These are phyloP conservation scores for Apiospora marii DNA, from an alignment of 2,329 filamentous ascomycete genomes.

Conservation along the genomic window DNA sequence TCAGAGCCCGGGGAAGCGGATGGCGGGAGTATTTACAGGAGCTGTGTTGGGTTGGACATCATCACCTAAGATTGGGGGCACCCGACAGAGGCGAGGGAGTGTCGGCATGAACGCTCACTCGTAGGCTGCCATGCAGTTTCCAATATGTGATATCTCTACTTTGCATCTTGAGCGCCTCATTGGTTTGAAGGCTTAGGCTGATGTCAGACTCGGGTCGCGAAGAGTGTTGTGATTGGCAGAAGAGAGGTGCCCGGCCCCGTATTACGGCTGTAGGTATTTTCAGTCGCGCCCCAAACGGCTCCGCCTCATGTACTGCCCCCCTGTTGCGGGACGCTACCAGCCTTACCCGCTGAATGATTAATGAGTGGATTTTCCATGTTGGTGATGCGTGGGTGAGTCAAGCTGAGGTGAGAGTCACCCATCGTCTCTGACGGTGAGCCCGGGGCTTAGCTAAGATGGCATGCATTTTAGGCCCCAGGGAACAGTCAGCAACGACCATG, in stretches of 20 bases:
- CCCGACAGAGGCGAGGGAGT: neutral
- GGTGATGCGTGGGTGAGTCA: neutral
- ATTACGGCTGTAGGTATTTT: neutral
- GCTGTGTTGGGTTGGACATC: neutral
- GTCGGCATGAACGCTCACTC: conserved; percentile 2
- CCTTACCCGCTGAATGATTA: neutral
- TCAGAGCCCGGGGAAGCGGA: neutral
- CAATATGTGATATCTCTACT: neutral
- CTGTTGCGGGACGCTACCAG: neutral
- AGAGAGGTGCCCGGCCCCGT: neutral
- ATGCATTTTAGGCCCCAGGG: neutral
- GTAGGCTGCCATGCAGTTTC: neutral
- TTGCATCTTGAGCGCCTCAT: neutral
- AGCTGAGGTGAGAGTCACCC: neutral
- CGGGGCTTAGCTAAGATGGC: neutral
- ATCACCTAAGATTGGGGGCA: neutral
- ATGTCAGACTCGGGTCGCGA: neutral
- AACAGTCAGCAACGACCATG: neutral
- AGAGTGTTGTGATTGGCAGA: neutral
- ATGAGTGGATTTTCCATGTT: neutral
- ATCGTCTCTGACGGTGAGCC: neutral
- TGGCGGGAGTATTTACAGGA: neutral
- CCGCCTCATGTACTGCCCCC: conserved; percentile 6
- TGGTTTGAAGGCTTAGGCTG: neutral
- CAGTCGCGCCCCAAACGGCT: neutral